phyloP scores from a whole-genome alignment of 108 stramenopile species.

The Skeletonema grethae region DNA sequence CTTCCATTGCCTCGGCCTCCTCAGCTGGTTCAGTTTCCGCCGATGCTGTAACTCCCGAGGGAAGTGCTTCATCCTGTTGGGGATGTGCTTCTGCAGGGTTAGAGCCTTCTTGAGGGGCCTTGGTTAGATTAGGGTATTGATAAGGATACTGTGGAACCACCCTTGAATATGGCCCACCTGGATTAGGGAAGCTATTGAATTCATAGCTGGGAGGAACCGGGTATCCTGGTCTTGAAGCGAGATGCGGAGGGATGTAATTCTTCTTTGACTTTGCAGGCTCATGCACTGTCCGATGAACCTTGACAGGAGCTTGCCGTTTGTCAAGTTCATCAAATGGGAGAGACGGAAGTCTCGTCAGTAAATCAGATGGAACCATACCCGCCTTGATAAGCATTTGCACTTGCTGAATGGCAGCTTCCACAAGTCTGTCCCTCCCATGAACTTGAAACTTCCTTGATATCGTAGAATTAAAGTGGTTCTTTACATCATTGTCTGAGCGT shows the following conservation, averaged over 20 bases:
- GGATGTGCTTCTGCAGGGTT: not conserved
- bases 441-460: conserved; percentile 82
- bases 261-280: not conserved
- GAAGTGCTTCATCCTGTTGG: not conserved
- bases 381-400: conserved; percentile 63
- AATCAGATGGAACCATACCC: conserved; percentile 12
- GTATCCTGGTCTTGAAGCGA: not conserved
- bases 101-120: not conserved
- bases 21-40: not conserved
- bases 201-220: not conserved
- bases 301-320: not conserved
- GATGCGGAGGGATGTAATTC: not conserved
- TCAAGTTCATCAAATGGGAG: conserved; percentile 1
- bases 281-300: not conserved
- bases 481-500: conserved; percentile 88
- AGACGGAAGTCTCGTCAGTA: conserved; percentile 15
- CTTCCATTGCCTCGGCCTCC: not conserved
- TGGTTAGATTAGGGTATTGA: not conserved
- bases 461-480: conserved; percentile 95
- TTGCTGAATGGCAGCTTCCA: conserved; percentile 73
- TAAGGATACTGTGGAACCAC: not conserved
- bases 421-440: conserved; percentile 83
- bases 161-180: not conserved
- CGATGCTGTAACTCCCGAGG: conserved; percentile 6
- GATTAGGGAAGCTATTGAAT: conserved; percentile 1